Conservation (phyloP, 1,139 yeast genomes). For the Saccharomyces hybrid region DNA sequence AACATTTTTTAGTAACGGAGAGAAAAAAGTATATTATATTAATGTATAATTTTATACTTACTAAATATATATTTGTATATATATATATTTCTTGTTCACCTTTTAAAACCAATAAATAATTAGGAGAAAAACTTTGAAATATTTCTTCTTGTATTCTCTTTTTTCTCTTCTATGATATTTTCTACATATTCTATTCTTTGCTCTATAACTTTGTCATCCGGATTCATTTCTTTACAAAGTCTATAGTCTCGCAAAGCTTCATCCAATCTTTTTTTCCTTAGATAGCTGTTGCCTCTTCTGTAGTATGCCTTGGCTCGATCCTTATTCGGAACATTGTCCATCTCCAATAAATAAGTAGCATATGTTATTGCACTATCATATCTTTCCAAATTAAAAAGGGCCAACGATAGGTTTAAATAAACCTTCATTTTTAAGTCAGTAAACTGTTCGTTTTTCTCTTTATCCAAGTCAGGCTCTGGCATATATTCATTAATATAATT, state of each 20-base stretch:
- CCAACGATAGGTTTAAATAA: slow-evolving; percentile 54
- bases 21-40: background rate
- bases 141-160: slow-evolving; percentile 45
- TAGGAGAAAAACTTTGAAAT: slow-evolving; percentile 49
- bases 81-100: too few relatives aligned
- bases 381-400: slow-evolving; percentile 42
- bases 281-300: slow-evolving; percentile 49
- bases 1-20: too few relatives aligned
- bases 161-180: slow-evolving; percentile 35
- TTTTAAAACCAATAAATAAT: too few relatives aligned
- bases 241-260: slow-evolving; percentile 43
- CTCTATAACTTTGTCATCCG: slow-evolving; percentile 45
- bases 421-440: slow-evolving; percentile 50
- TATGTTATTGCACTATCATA: slow-evolving; percentile 44
- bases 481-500: slow-evolving; percentile 62
- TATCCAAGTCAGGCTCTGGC: slow-evolving; percentile 63
- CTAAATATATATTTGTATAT: too few relatives aligned
- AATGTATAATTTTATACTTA: background rate
- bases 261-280: slow-evolving; percentile 40
- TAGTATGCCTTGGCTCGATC: slow-evolving; percentile 59
- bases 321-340: slow-evolving; percentile 31
- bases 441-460: slow-evolving; percentile 45
- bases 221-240: slow-evolving; percentile 40
- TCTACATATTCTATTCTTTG: slow-evolving; percentile 37
- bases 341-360: slow-evolving; percentile 49